Percentiles rank a stretch among this genome's conserved stretches.
Conservation (phyloP, 1,284 basidiomycete species). For the Apiotrichum akiyoshidainum region DNA sequence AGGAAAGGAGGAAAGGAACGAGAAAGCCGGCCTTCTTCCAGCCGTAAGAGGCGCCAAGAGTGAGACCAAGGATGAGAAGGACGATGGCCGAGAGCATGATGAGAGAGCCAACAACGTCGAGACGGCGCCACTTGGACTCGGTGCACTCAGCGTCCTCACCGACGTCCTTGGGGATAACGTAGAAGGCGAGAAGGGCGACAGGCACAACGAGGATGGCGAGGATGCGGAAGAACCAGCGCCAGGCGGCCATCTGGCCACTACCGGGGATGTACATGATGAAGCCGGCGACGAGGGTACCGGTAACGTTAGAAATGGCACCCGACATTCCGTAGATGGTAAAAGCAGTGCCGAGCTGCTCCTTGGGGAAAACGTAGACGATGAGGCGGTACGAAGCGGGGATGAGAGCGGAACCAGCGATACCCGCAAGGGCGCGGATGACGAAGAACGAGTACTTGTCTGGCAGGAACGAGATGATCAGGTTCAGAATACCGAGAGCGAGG, state of each 20-base stretch:
- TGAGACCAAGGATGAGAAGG: constrained; percentile 46
- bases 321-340: constrained; percentile 44
- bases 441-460: constrained; percentile 36
- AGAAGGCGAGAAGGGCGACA: constrained; percentile 23
- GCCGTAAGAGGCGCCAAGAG: constrained; percentile 42
- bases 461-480: constrained; percentile 37
- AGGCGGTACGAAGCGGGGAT: constrained; percentile 47
- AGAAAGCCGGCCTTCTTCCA: constrained; percentile 45
- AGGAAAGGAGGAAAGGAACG: constrained; percentile 44
- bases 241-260: constrained; percentile 40
- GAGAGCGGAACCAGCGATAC: constrained; percentile 32
- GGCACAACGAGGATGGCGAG: constrained; percentile 31
- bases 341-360: constrained; percentile 33
- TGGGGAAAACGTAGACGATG: constrained; percentile 41
- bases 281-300: constrained; percentile 40
- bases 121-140: constrained; percentile 31
- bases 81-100: constrained; percentile 39
- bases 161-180: constrained; percentile 28
- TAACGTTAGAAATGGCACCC: constrained; percentile 46
- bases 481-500: constrained; percentile 29
- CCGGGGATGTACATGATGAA: constrained; percentile 46
- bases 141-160: constrained; percentile 17
- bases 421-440: constrained; percentile 35
- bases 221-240: constrained; percentile 44
- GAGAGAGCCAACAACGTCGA: constrained; percentile 39